Evolutionary conservation across 2,329 filamentous ascomycete genomes (phyloP).

Genomic region (Colletotrichum eleusines): DNA sequence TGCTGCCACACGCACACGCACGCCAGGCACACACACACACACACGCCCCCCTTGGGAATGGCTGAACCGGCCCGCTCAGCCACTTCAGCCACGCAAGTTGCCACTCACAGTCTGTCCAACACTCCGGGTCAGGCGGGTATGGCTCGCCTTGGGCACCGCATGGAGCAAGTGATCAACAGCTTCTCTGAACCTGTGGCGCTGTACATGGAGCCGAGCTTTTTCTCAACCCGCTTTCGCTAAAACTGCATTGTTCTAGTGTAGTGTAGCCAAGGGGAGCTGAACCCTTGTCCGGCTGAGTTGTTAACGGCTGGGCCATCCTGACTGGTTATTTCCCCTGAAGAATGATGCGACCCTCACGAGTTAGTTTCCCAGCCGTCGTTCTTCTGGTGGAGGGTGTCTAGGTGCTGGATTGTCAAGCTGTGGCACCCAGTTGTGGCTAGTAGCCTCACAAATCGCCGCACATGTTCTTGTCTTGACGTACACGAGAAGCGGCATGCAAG

Average conservation of each 20-base stretch:
- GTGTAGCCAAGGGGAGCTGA: slow-evolving; percentile 10
- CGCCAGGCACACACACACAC: too few relatives aligned
- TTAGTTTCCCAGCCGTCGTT: slow-evolving; percentile 24
- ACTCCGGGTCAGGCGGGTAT: slow-evolving; percentile 5
- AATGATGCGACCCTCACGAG: slow-evolving; percentile 10
- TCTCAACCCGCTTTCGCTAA: slow-evolving; percentile 11
- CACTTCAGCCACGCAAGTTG: slow-evolving; percentile 30
- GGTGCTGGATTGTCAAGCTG: slow-evolving; percentile 16
- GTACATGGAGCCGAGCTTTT: slow-evolving; percentile 14
- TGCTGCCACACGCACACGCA: too few relatives aligned
- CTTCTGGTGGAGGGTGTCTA: slow-evolving; percentile 9
- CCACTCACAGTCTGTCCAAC: not conserved
- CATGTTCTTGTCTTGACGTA: not conserved
- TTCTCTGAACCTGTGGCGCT: slow-evolving; percentile 13
- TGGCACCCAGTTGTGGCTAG: slow-evolving; percentile 35
- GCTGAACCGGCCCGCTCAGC: slow-evolving; percentile 20
- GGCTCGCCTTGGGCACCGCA: slow-evolving; percentile 18
- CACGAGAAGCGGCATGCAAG: not conserved
- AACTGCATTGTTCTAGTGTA: slow-evolving; percentile 18
- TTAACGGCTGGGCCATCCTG: slow-evolving; percentile 3
- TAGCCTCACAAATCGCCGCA: slow-evolving; percentile 27
- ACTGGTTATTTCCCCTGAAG: slow-evolving; percentile 34
- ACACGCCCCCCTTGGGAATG: slow-evolving; percentile 3
- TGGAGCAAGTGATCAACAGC: slow-evolving; percentile 28
- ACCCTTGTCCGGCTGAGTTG: slow-evolving; percentile 37